Evolutionary conservation across 2,329 filamentous ascomycete species (phyloP), one percentile per base, ranked within the genome.

Genomic region (Epichloe sibirici): DNA sequence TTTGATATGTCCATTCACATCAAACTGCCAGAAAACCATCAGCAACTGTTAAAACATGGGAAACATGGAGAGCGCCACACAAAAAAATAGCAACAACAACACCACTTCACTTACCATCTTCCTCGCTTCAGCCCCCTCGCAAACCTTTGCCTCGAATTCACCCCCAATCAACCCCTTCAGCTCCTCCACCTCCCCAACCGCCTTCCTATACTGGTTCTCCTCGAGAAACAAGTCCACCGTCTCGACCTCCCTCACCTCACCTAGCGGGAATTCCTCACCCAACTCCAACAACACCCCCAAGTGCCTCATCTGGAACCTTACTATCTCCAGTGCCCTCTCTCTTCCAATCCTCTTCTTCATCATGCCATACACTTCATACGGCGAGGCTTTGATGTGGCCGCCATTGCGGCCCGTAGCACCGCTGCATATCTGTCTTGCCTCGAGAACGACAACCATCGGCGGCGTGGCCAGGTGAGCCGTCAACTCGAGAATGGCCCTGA

Each of bases 331-430:
- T 5, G 76, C 76, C 15, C 63, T 58, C 25, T 69, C 66, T 0
- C 58, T 58, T 0, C 69, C 68, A 3, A 71, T 48, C 7, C 49
- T 58, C 4, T 48, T 48, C 35, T 65, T 64, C 4, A 73, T 60
- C 3, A 53, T 54, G 2, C 62, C 58, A 49, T 74, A 76, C 44
- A 69, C 62, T 50, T 71, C 67, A 53, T 75, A 70, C 3, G 74
- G 70, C 3, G 65, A 63, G 28, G 66, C 61, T 59, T 78, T 76
- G 55, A 77, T 71, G 59, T 76, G 75, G 0, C 74, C 76, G 21
- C 75, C 76, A 55, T 78, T 78, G 48, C 77, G 69, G 1, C 73
- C 76, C 8, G 77, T 79, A 3, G 76, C 77, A 15, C 77, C 76
- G 9, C 70, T 72, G 56, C 74, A 76, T 7, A 75, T 58, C 43